Evolutionary conservation across 768 basidiomycete species (phyloP).

Genomic region (Mycena metata): DNA sequence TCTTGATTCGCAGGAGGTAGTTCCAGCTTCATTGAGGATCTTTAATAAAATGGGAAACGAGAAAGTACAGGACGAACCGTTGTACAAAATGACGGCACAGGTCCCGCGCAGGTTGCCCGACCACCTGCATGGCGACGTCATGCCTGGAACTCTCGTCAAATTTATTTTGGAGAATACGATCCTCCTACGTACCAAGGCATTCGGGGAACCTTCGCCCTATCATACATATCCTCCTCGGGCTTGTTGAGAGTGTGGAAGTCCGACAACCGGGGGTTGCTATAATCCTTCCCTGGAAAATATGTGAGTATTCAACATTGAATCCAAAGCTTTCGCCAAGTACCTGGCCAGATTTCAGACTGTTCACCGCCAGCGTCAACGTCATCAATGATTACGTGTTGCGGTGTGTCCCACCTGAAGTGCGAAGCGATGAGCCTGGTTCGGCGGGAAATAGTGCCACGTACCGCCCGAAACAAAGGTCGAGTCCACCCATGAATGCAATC

Average conservation of each 20-base stretch:
- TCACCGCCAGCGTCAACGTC: conserved; percentile 77
- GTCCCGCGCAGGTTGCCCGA: conserved; percentile 96
- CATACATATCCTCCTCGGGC: conserved; percentile 96
- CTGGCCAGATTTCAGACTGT: conserved; percentile 87
- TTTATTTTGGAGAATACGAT: not conserved
- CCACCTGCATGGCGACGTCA: conserved; percentile 95
- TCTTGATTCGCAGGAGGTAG: conserved; percentile 94
- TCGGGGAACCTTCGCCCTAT: conserved; percentile 87
- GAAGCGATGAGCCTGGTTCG: conserved; percentile 14
- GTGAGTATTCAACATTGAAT: conserved; percentile 2
- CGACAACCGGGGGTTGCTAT: conserved; percentile 87
- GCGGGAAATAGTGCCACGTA: conserved; percentile 43
- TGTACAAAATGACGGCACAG: conserved; percentile 95
- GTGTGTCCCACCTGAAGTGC: conserved; percentile 87
- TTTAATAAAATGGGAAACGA: not conserved
- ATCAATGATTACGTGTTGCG: conserved; percentile 92
- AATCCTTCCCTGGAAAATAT: conserved; percentile 84
- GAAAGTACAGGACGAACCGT: conserved; percentile 62
- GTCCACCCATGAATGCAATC: conserved; percentile 97
- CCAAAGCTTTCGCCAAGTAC: conserved; percentile 53
- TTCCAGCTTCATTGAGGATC: conserved; percentile 80
- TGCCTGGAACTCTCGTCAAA: conserved; percentile 70
- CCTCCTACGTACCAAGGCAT: conserved; percentile 88
- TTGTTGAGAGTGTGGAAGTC: conserved; percentile 92
- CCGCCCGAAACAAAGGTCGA: conserved; percentile 95